Evolutionary conservation across 2,329 filamentous ascomycete species (phyloP), one percentile per base, ranked within the genome.

Genomic region (Trichoderma citrinoviride): DNA sequence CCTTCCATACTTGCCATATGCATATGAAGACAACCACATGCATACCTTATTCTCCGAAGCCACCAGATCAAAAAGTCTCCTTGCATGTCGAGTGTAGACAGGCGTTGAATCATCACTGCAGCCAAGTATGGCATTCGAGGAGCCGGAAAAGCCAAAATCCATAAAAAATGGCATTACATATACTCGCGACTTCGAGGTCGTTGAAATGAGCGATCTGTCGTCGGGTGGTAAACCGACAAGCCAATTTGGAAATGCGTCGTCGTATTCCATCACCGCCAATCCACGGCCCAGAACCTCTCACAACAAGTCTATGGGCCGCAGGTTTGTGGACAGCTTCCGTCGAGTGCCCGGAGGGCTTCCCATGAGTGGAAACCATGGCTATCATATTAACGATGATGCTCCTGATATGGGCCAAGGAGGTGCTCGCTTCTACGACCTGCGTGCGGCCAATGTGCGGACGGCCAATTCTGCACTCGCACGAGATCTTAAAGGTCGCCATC

Each of bases 131-230:
- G 43, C 55, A 14, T 58, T 29, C 15, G 29, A 58, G 19, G 55
- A 49, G 14, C 55, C 55, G 15, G 55, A 58, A 29, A 58, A 49
- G 43, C 55, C 55, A 37, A 58, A 58, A 33, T 58, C 55, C 55
- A 33, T 40, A 43, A 58, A 58, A 33, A 58, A 58, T 58, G 55
- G 55, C 17, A 58, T 58, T 43, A 58, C 55, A 49, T 58, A 58
- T 17, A 58, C 55, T 15, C 44, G 55, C 8, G 43, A 58, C n/a
- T 58, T 58, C 12, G 55, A 58, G 21, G 43, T 58, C 14, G 27
- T 58, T 27, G 55, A 58, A 23, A 58, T 58, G 55, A 58, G 55
- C 15, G 55, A 58, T 19, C 27, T 58, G 19, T 25, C 33, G 12
- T 37, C 55, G 27, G 27, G 33, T 8, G 40, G 33, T 17, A 55